phyloP scores from a whole-genome alignment of 2,329 filamentous ascomycete species.

The Botrytis pseudocinerea region DNA sequence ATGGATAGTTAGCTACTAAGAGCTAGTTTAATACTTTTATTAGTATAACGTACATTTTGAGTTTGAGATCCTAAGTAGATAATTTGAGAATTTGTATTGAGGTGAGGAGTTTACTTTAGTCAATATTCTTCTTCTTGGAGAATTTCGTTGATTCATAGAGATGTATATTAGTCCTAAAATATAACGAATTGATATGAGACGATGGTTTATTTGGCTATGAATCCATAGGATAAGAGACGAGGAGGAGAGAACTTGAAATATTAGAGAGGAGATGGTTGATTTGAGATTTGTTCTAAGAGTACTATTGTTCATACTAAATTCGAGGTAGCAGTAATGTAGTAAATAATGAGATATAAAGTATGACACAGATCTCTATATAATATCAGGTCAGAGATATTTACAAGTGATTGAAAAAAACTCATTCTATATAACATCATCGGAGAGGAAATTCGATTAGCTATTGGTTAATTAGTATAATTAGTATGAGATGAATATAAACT shows the following conservation, averaged over 20 bases:
- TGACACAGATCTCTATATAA: not conserved
- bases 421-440: not conserved
- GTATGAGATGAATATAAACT: not conserved
- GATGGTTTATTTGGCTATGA: no score
- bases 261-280: not conserved
- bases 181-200: not conserved
- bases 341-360: not conserved
- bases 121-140: no score
- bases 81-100: not conserved
- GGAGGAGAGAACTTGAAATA: not conserved
- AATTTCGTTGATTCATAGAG: not conserved
- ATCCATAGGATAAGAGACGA: no score
- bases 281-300: not conserved
- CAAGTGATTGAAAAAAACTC: fast-evolving
- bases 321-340: not conserved
- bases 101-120: no score
- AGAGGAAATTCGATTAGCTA: not conserved
- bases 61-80: not conserved
- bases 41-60: fast-evolving
- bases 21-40: not conserved
- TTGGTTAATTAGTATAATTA: fast-evolving
- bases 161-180: not conserved
- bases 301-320: not conserved
- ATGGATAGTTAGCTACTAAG: not conserved
- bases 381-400: not conserved